Evolutionary conservation across 371 early-diverging fungal species (phyloP).

Genomic region (Mortierella sp.): DNA sequence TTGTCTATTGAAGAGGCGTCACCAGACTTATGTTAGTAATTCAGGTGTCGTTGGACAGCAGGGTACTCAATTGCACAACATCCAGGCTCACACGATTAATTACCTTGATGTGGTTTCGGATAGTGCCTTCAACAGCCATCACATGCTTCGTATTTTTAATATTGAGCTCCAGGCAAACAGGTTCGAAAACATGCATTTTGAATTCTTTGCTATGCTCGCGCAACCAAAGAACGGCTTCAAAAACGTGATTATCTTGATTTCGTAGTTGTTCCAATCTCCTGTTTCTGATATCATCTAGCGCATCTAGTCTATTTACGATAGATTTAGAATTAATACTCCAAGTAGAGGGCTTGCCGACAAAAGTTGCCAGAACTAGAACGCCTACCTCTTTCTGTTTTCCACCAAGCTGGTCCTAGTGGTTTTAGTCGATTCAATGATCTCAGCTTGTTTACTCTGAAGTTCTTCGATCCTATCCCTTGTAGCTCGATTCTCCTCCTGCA

Average conservation of each 20-base stretch:
- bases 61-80: too few species aligned
- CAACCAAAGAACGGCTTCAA: constrained; percentile 74
- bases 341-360: background rate
- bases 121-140: constrained; percentile 71
- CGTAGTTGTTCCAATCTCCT: constrained; percentile 63
- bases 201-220: constrained; percentile 73
- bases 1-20: constrained; percentile 59
- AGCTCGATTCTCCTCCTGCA: constrained; percentile 12
- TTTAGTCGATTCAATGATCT: constrained; percentile 15
- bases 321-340: background rate
- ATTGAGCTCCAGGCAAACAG: constrained; percentile 76
- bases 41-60: background rate
- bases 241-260: constrained; percentile 62
- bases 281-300: constrained; percentile 68
- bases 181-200: constrained; percentile 79
- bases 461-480: constrained; percentile 23
- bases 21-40: background rate
- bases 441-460: constrained; percentile 25
- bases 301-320: constrained; percentile 54
- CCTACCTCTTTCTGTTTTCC: constrained; percentile 29
- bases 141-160: constrained; percentile 74
- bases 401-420: constrained; percentile 6
- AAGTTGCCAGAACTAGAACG: background rate
- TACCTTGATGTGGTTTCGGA: constrained; percentile 63
- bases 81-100: background rate